Conservation (phyloP, 768 basidiomycete species). For the Coprinopsis marcescibilis region DNA sequence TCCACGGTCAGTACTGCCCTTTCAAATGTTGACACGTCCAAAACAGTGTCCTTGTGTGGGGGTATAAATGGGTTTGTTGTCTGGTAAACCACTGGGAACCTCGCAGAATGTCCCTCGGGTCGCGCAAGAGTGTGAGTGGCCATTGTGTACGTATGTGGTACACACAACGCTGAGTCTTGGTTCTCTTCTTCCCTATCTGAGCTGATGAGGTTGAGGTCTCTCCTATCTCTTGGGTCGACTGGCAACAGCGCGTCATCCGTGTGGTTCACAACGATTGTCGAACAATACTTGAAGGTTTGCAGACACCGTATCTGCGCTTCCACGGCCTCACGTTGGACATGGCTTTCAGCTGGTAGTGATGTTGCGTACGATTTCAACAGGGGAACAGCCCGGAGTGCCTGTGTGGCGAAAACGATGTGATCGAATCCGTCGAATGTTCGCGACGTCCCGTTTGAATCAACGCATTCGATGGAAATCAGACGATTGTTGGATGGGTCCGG, state of each 20-base stretch:
- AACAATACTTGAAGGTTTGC: conserved; percentile 46
- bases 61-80: conserved; percentile 69
- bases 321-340: conserved; percentile 24
- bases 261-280: conserved; percentile 65
- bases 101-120: conserved; percentile 27
- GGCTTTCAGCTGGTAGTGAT: conserved; percentile 26
- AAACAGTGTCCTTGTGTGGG: conserved; percentile 39
- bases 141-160: conserved; percentile 54
- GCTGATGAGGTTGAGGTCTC: conserved; percentile 61
- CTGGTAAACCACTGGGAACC: conserved; percentile 46
- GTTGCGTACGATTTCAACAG: conserved; percentile 44
- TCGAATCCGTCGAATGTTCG: conserved; percentile 44
- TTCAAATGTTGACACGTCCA: conserved; percentile 57
- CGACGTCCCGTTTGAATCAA: conserved; percentile 19
- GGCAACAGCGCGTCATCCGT: conserved; percentile 58
- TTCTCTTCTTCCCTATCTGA: conserved; percentile 15
- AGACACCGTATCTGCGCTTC: conserved; percentile 44
- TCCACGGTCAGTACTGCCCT: conserved; percentile 51
- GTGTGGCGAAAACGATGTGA: conserved; percentile 69
- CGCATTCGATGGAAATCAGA: conserved; percentile 34
- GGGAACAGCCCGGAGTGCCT: conserved; percentile 56
- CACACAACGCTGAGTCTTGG: conserved; percentile 23
- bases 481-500: conserved; percentile 29
- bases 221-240: conserved; percentile 37
- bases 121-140: conserved; percentile 57